These are phyloP conservation scores for Hydnomerulius pinastri DNA, from an alignment of 768 basidiomycete genomes.

Conservation along the genomic window DNA sequence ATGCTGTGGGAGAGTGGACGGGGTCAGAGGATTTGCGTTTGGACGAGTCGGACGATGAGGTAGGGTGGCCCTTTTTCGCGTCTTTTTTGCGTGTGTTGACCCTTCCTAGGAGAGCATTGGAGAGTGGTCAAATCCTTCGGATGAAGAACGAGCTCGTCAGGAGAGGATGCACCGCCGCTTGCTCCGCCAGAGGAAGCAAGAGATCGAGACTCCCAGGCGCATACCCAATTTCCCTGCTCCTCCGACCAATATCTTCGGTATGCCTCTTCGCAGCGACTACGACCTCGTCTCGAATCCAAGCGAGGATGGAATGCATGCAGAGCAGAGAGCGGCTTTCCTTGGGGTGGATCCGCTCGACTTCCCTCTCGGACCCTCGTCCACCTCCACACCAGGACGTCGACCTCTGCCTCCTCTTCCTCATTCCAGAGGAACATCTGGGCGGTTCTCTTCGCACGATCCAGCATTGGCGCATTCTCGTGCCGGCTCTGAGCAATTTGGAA, in stretches of 20 bases:
- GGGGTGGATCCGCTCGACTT: conserved; percentile 45
- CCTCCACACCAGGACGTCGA: conserved; percentile 43
- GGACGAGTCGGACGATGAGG: conserved; percentile 71
- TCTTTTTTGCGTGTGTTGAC: conserved; percentile 9
- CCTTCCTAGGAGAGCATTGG: conserved; percentile 65
- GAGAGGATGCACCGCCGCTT: conserved; percentile 63
- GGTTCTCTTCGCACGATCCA: conserved; percentile 62
- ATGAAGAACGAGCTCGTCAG: conserved; percentile 81
- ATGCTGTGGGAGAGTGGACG: conserved; percentile 72
- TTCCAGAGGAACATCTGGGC: conserved; percentile 63
- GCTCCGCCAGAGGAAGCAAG: conserved; percentile 47
- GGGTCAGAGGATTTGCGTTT: conserved; percentile 72
- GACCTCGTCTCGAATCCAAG: conserved; percentile 88
- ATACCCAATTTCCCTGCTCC: conserved; percentile 82
- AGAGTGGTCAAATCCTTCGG: conserved; percentile 90
- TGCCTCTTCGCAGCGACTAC: conserved; percentile 48
- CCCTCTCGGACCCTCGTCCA: conserved; percentile 48
- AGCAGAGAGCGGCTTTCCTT: conserved; percentile 43
- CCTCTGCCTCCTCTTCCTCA: conserved; percentile 65
- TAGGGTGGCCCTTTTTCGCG: conserved; percentile 30
- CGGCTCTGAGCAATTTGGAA: conserved; percentile 43
- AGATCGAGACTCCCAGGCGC: conserved; percentile 65
- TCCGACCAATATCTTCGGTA: conserved; percentile 51
- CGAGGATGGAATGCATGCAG: conserved; percentile 58
- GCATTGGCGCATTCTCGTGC: conserved; percentile 64